Evolutionary conservation across 495 filamentous ascomycete genomes (phyloP).

Genomic region (Elasticomyces elasticus): DNA sequence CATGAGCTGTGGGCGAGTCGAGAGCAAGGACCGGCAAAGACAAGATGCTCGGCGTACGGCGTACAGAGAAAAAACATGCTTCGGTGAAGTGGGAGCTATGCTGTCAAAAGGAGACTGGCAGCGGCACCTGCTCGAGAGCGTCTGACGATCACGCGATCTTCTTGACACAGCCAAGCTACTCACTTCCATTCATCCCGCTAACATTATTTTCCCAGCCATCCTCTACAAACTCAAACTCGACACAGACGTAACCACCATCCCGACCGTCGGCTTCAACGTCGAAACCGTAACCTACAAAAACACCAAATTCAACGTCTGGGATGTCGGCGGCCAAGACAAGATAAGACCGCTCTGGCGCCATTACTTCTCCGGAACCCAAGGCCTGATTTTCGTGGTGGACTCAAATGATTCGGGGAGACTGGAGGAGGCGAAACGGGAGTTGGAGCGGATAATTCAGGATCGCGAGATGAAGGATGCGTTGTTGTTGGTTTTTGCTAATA

Average conservation of each 20-base stretch:
- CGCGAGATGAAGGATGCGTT: conserved; percentile 96
- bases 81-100: too few relatives aligned
- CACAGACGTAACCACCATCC: conserved; percentile 97
- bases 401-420: conserved; percentile 77
- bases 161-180: not conserved
- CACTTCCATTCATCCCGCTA: not conserved
- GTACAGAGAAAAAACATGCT: too few relatives aligned
- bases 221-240: conserved; percentile 99
- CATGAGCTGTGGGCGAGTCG: too few relatives aligned
- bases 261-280: conserved; percentile 98
- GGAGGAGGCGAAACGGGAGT: conserved; percentile 79
- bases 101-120: too few relatives aligned
- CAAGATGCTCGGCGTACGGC: too few relatives aligned
- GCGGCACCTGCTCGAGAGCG: too few relatives aligned
- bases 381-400: conserved; percentile 95
- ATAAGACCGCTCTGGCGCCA: conserved; percentile 96
- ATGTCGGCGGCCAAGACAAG: conserved; percentile 99
- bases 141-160: too few relatives aligned
- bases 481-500: conserved; percentile 93
- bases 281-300: conserved; percentile 99
- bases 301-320: conserved; percentile 99
- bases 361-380: conserved; percentile 98
- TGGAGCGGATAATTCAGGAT: conserved; percentile 93
- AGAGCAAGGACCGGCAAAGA: too few relatives aligned
- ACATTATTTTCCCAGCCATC: conserved; percentile 50